Conservation (phyloP, 768 basidiomycete genomes). For the Podaxis rugospora region DNA sequence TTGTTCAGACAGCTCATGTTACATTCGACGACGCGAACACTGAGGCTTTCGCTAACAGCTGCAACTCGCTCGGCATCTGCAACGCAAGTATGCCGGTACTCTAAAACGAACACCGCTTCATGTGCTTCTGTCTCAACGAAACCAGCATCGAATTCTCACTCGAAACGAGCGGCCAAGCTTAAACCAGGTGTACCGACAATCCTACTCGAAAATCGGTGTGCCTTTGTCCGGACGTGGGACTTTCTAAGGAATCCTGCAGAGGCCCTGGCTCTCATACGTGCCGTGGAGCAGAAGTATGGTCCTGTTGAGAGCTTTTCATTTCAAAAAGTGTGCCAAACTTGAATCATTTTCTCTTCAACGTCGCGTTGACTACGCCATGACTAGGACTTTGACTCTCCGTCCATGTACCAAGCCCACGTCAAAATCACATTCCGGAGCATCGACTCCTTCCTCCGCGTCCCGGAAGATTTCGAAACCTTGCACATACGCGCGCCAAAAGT, state of each 20-base stretch:
- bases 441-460: constrained; percentile 33
- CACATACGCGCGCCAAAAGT: constrained; percentile 22
- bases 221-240: constrained; percentile 36
- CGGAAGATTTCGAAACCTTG: constrained; percentile 21
- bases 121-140: neutral
- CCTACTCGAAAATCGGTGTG: constrained; percentile 12
- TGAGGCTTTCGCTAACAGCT: neutral
- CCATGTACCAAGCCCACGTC: constrained; percentile 37
- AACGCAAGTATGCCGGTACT: neutral
- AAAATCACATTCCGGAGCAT: constrained; percentile 43
- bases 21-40: neutral
- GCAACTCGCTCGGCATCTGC: neutral
- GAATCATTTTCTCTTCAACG: neutral
- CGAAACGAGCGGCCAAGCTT: neutral
- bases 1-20: neutral
- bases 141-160: neutral
- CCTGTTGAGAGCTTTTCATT: constrained; percentile 39
- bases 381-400: constrained; percentile 45
- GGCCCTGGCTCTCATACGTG: constrained; percentile 46
- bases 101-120: neutral
- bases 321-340: constrained; percentile 30
- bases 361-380: neutral
- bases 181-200: neutral
- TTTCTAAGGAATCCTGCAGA: constrained; percentile 43
- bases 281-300: constrained; percentile 53